A percentile compares a stretch with the other conserved stretches of the same genome.
Conservation (phyloP, 768 basidiomycete genomes). For the Kwoniella sp. region DNA sequence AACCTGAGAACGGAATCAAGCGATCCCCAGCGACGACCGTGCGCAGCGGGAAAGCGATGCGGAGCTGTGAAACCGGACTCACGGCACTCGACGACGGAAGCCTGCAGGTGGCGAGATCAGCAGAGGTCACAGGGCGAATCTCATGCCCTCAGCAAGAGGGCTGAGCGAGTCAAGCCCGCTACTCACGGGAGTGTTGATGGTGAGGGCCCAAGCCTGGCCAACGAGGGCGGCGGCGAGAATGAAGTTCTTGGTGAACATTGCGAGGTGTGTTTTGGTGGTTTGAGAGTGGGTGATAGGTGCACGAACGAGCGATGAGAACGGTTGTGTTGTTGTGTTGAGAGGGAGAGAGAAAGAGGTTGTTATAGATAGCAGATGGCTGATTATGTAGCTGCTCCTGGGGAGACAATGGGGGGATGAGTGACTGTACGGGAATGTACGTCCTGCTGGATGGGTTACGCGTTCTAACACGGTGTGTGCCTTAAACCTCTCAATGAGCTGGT, state of each 20-base stretch:
- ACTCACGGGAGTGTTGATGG: conserved; percentile 47
- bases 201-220: conserved; percentile 39
- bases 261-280: background rate
- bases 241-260: conserved; percentile 36
- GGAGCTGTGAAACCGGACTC: no score
- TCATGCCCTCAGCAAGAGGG: background rate
- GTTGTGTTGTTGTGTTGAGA: background rate
- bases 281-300: background rate
- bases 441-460: no score
- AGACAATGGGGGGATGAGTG: background rate
- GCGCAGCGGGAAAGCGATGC: no score
- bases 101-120: conserved; percentile 8
- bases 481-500: no score
- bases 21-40: no score
- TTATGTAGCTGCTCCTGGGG: no score
- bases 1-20: no score
- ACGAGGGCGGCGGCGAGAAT: conserved; percentile 26
- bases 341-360: conserved; percentile 1
- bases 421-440: no score
- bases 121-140: background rate
- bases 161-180: background rate
- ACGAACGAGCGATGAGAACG: background rate
- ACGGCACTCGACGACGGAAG: conserved; percentile 44
- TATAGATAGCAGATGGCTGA: conserved; percentile 1
- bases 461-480: no score